Evolutionary conservation across 2,329 filamentous ascomycete genomes (phyloP).

Genomic region (Raffaelea albimanens): DNA sequence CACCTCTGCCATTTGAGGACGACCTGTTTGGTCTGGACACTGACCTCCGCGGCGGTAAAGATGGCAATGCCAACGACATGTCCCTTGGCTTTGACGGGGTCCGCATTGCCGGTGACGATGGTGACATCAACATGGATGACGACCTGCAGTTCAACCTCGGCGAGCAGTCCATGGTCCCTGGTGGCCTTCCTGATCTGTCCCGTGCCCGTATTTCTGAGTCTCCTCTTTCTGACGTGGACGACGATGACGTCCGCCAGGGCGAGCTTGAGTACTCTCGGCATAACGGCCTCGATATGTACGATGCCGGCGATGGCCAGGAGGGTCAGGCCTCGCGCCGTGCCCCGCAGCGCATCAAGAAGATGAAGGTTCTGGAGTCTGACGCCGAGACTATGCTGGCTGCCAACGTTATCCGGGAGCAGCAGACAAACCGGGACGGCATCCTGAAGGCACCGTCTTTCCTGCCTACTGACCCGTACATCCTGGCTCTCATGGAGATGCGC

Average conservation of each 20-base stretch:
- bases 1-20: slow-evolving; percentile 56
- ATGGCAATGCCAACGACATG: slow-evolving; percentile 44
- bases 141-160: slow-evolving; percentile 57
- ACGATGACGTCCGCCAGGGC: slow-evolving; percentile 49
- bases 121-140: slow-evolving; percentile 52
- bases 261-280: slow-evolving; percentile 46
- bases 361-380: slow-evolving; percentile 77
- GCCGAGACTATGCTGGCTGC: slow-evolving; percentile 67
- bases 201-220: slow-evolving; percentile 60
- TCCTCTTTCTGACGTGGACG: slow-evolving; percentile 60
- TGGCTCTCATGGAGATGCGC: slow-evolving; percentile 86
- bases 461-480: slow-evolving; percentile 74
- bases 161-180: slow-evolving; percentile 48
- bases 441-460: slow-evolving; percentile 75
- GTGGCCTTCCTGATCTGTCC: slow-evolving; percentile 34
- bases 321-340: slow-evolving; percentile 54
- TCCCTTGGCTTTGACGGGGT: slow-evolving; percentile 46
- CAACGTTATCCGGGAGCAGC: slow-evolving; percentile 74
- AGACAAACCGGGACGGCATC: slow-evolving; percentile 78
- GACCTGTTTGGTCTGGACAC: slow-evolving; percentile 57
- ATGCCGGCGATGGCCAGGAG: slow-evolving; percentile 50
- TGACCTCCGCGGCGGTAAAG: slow-evolving; percentile 42
- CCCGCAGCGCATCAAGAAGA: slow-evolving; percentile 63
- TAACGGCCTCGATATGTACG: slow-evolving; percentile 49
- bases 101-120: slow-evolving; percentile 54